Evolutionary conservation across 2,329 filamentous ascomycete genomes (phyloP), one percentile per base, ranked within the genome.

Genomic region (Ampelomyces quisqualis): DNA sequence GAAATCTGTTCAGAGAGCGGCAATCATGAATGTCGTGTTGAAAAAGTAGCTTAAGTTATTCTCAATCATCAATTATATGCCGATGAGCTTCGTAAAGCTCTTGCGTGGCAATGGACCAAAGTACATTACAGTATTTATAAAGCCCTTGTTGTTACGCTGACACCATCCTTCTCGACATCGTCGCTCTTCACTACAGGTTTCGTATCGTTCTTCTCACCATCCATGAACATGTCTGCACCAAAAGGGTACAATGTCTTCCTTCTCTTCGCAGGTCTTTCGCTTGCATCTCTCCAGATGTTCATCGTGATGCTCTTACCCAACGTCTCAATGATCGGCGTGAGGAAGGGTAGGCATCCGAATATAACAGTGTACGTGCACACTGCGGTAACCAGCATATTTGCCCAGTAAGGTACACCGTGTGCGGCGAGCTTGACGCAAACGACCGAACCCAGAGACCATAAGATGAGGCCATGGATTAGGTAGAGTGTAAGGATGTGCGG

Each of bases 401-500:
- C 47, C 57, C 60, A 62, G 45, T 67, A 67, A 1, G 58, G 55
- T 1, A 60, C 22, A 13, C 48, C 49, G 7, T 40, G 33, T 1
- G 45, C 37, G 15, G 57, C 58, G 14, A 67, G 54, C 21, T 50
- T 41, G 7, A 63, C 55, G 20, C 53, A 55, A 9, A 64, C 48
- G 17, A 26, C 23, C 4, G 60, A 46, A 13, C 63, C 64, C 14
- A 61, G 50, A 19, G 49, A 57, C 64, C 64, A 67, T 71, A 77
- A 55, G 59, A 75, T 29, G 61, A 73, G 35, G 23, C 70, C 71
- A 45, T 73, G 70, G 36, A 72, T 62, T 13, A 73, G 61, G 49
- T 73, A 73, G 35, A 73, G 67, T 27, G 69, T 73, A 46, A 73
- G 71, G 43, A 71, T 69, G 49, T 73, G 70, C 11, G 70, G 71